Evolutionary conservation across 2,329 filamentous ascomycete genomes (phyloP).

Genomic region (Pseudogymnoascus sp.): DNA sequence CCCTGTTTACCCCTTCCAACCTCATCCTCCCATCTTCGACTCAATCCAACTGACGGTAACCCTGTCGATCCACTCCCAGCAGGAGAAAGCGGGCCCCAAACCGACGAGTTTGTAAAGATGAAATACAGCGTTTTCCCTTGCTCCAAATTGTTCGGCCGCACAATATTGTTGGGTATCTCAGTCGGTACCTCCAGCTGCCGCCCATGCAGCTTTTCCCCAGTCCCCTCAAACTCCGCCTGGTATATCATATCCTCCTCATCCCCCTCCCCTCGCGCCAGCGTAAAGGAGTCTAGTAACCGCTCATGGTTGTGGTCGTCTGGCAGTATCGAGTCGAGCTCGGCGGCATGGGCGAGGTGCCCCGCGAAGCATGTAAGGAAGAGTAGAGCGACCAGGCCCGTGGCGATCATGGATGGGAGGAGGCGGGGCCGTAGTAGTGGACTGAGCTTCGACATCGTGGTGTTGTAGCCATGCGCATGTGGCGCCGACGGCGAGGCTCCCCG

Average conservation of each 20-base stretch:
- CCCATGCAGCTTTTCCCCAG: neutral
- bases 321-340: slow-evolving; percentile 40
- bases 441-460: slow-evolving; percentile 37
- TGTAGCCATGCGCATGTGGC: slow-evolving; percentile 10
- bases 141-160: slow-evolving; percentile 49
- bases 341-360: slow-evolving; percentile 53
- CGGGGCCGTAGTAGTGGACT: slow-evolving; percentile 65
- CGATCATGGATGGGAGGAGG: slow-evolving; percentile 57
- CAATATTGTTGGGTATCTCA: slow-evolving; percentile 51
- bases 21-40: slow-evolving; percentile 16
- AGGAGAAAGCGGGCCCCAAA: slow-evolving; percentile 38
- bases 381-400: slow-evolving; percentile 49
- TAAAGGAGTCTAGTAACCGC: slow-evolving; percentile 30
- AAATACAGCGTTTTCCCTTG: slow-evolving; percentile 57
- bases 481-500: slow-evolving; percentile 4
- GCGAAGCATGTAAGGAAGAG: slow-evolving; percentile 54
- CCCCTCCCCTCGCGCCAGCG: slow-evolving; percentile 16
- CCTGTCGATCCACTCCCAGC: slow-evolving; percentile 22
- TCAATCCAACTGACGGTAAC: slow-evolving; percentile 27
- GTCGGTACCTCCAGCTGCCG: neutral
- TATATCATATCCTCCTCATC: slow-evolving; percentile 22
- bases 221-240: slow-evolving; percentile 16
- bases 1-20: slow-evolving; percentile 13
- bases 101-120: slow-evolving; percentile 49
- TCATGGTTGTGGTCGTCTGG: slow-evolving; percentile 40